These are phyloP conservation scores for Juncus effusus DNA, from an alignment of 176 grass and related monocot species.

Conservation along the genomic window DNA sequence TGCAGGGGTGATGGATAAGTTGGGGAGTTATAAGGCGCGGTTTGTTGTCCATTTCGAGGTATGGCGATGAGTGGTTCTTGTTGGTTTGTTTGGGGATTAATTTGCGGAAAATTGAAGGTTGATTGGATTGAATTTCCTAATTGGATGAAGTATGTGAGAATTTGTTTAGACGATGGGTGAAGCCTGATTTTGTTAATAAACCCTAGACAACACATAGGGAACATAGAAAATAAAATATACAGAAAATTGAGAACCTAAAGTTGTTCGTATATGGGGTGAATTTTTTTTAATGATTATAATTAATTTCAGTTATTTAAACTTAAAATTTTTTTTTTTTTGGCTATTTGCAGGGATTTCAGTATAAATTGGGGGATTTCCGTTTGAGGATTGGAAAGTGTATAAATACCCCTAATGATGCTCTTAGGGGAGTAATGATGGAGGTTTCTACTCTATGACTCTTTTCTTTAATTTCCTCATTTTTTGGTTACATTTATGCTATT, in stretches of 20 bases:
- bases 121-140: too few species aligned
- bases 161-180: too few species aligned
- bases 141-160: too few species aligned
- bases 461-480: not conserved
- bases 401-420: slow-evolving; percentile 53
- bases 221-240: too few species aligned
- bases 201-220: too few species aligned
- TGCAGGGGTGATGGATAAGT: slow-evolving; percentile 89
- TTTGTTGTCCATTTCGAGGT: slow-evolving; percentile 84
- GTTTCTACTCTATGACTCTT: slow-evolving; percentile 18
- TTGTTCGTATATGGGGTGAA: too few species aligned
- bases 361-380: slow-evolving; percentile 77
- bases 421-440: slow-evolving; percentile 97
- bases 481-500: not conserved
- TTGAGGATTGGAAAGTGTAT: slow-evolving; percentile 89
- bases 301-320: not conserved
- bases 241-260: too few species aligned
- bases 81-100: not conserved
- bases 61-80: not conserved
- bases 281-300: not conserved
- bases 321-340: not conserved
- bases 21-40: slow-evolving; percentile 81
- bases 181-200: too few species aligned
- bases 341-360: slow-evolving; percentile 69
- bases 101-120: too few species aligned